A percentile compares a stretch with the other conserved stretches of the same genome.
These are phyloP conservation scores for Colletotrichum horii DNA, from an alignment of 2,329 filamentous ascomycete genomes.

Conservation along the genomic window DNA sequence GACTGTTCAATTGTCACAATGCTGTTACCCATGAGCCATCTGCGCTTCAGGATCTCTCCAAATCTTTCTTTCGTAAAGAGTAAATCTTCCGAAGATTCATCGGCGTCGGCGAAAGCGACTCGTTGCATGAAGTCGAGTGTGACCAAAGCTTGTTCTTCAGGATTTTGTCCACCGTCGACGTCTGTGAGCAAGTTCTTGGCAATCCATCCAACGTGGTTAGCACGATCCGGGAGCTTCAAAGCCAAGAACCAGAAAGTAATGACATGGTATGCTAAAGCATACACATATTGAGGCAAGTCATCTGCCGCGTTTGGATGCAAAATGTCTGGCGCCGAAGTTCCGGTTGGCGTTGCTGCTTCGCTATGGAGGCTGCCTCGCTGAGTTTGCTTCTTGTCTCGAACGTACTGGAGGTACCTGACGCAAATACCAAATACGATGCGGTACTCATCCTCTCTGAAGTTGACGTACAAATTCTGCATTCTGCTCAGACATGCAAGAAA, in stretches of 20 bases:
- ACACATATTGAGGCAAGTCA: constrained; percentile 91
- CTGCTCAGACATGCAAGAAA: constrained; percentile 91
- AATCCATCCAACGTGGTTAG: constrained; percentile 88
- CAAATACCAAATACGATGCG: constrained; percentile 95
- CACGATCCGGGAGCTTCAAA: constrained; percentile 81
- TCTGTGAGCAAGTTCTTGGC: constrained; percentile 85
- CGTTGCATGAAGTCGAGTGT: constrained; percentile 95
- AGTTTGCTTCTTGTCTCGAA: constrained; percentile 68
- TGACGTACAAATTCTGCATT: constrained; percentile 82
- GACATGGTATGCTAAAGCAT: constrained; percentile 91
- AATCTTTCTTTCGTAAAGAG: constrained; percentile 70
- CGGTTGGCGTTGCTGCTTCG: constrained; percentile 36
- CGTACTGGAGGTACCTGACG: constrained; percentile 90
- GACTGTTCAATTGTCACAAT: constrained; percentile 78
- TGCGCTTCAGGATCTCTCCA: constrained; percentile 69
- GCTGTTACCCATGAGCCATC: constrained; percentile 76
- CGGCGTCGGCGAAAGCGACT: constrained; percentile 83
- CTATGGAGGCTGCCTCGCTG: constrained; percentile 50
- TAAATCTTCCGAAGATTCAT: constrained; percentile 73
- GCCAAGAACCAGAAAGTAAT: constrained; percentile 98
- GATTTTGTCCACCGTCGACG: constrained; percentile 71
- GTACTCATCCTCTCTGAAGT: constrained; percentile 90
- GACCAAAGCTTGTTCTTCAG: constrained; percentile 92
- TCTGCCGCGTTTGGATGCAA: constrained; percentile 49
- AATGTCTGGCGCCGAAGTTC: constrained; percentile 2